Conservation (phyloP, 257 asterid genomes). For the Striga asiatica region DNA sequence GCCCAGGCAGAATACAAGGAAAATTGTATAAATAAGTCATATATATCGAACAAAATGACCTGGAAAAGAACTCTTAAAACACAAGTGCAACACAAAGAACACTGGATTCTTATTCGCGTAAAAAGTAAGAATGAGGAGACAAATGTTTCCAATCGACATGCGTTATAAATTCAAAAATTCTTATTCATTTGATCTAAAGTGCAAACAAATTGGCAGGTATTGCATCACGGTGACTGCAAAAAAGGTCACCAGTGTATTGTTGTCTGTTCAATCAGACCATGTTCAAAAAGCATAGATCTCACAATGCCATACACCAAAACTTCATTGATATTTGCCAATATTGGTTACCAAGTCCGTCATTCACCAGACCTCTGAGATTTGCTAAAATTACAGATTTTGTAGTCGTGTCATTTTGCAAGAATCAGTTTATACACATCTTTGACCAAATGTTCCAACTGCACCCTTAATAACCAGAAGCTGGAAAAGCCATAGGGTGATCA, state of each 20-base stretch:
- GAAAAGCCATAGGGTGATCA: neutral
- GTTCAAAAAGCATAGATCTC: no score
- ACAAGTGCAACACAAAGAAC: neutral
- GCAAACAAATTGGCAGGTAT: neutral
- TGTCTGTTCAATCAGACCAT: neutral
- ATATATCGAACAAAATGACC: constrained; percentile 1
- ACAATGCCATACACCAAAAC: no score
- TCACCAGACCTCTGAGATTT: no score
- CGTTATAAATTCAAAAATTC: no score
- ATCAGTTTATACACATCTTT: neutral
- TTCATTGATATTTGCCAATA: no score
- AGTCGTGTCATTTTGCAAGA: neutral
- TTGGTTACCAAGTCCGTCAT: no score
- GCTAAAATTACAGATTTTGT: neutral
- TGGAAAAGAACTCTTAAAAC: neutral
- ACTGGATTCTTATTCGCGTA: neutral
- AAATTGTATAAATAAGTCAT: neutral
- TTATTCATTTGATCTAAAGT: neutral
- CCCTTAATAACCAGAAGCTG: neutral
- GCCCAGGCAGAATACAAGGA: neutral
- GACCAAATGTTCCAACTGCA: neutral
- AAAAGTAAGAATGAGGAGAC: neutral
- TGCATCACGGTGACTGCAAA: no score
- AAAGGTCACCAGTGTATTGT: neutral
- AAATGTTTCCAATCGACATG: neutral